A percentile compares a stretch with the other conserved stretches of the same genome.
Evolutionary conservation across 1,284 basidiomycete species (phyloP).

Genomic region (Irpex lacteus): DNA sequence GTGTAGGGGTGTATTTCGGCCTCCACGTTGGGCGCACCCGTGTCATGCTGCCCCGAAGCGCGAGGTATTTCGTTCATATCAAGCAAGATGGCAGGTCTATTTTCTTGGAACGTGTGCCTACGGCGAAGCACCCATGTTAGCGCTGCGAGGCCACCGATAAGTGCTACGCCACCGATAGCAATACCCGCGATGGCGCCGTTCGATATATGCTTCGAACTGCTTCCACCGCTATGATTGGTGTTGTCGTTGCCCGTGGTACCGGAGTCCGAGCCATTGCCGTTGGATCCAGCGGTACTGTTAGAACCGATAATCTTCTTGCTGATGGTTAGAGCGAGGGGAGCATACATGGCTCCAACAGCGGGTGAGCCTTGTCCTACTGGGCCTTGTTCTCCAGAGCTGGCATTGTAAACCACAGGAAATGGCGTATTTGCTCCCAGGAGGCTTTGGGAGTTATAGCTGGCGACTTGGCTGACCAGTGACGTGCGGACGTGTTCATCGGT

Average conservation of each 20-base stretch:
- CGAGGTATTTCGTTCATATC: neutral
- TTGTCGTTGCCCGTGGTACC: neutral
- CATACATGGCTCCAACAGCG: conserved; percentile 15
- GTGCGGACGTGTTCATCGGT: conserved; percentile 19
- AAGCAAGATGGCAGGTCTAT: neutral
- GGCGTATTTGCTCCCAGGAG: conserved; percentile 3
- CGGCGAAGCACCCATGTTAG: neutral
- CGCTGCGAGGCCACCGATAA: neutral
- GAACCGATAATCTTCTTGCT: neutral
- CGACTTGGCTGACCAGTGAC: conserved; percentile 18
- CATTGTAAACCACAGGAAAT: neutral
- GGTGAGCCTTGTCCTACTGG: conserved; percentile 6
- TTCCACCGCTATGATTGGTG: neutral
- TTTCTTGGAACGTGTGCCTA: no score
- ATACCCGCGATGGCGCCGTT: neutral
- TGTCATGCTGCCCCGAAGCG: neutral
- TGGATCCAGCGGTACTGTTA: neutral
- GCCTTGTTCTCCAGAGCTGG: neutral
- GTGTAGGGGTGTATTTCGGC: neutral
- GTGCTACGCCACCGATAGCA: neutral
- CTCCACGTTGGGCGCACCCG: neutral
- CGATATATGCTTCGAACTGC: neutral
- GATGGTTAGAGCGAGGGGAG: conserved; percentile 12
- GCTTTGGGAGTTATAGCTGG: conserved; percentile 15
- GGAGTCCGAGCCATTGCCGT: neutral